Evolutionary conservation across 1,139 yeast species (phyloP), one percentile per base, ranked within the genome.

Genomic region (Taphrina pruni): DNA sequence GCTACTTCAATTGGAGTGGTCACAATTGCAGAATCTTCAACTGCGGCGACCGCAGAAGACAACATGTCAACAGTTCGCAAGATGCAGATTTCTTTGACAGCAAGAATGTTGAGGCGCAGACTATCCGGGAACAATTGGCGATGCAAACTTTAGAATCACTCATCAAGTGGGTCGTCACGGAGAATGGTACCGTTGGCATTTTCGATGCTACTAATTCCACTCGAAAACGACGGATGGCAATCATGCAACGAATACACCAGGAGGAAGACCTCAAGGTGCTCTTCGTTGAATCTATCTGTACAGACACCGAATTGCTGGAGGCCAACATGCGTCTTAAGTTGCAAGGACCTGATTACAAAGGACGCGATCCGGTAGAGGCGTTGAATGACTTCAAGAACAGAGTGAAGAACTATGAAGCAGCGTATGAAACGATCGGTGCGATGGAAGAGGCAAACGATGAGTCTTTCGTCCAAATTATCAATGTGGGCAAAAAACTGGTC

Each of bases 201-300:
- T 88, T 94, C 75, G 99, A 94, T 79, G 98, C 98, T 0, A 92
- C 97, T 5, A 94, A 94, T 77, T 89, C 97, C 1, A 94, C 97
- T 0, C 86, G 86, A 70, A 82, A 81, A 12, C 83, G 98, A 72
- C 82, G 98, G 72, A 80, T 81, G 69, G 84, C 86, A 57, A 90
- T 93, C 70, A 86, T 86, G 74, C 86, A 87, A 73, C 82, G 96
- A 65, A 84, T 90, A 41, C 83, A 84, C 64, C 91, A 91, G 7
- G 88, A 87, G 73, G 67, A 71, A 6, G 61, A 70, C 54, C 83
- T 94, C 71, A 91, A 90, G 76, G 95, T 92, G 0, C 79, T 94
- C 58, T 94, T 87, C 76, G 81, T 94, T 73, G 99, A 94, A 77
- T 88, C 96, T 75, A 85, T 94, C 11, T 94, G 98, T 78, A 87